A percentile compares a stretch with the other conserved stretches of the same genome.
Conservation (phyloP, 2,329 filamentous ascomycete species). For the Fusarium annulatum region DNA sequence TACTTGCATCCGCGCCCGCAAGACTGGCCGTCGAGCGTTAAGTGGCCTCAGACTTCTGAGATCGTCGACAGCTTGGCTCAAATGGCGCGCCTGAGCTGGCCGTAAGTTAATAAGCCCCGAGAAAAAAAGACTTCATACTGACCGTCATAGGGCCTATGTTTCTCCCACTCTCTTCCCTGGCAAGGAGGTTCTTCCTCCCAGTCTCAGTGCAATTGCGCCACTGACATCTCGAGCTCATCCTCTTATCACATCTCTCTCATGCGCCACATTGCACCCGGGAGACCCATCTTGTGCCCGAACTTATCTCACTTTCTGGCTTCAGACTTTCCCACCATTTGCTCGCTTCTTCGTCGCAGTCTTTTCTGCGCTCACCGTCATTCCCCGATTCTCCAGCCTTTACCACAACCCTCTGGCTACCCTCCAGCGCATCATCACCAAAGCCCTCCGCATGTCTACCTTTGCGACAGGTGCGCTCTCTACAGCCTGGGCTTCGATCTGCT, state of each 20-base stretch:
- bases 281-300: slow-evolving; percentile 90
- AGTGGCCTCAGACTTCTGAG: slow-evolving; percentile 80
- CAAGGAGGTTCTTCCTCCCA: slow-evolving; percentile 71
- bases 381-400: slow-evolving; percentile 75
- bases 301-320: slow-evolving; percentile 87
- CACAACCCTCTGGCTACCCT: slow-evolving; percentile 74
- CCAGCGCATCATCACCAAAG: slow-evolving; percentile 72
- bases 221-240: slow-evolving; percentile 89
- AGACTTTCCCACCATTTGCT: slow-evolving; percentile 81
- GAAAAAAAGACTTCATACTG: not conserved
- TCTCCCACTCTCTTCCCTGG: slow-evolving; percentile 88
- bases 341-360: slow-evolving; percentile 83
- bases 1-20: slow-evolving; percentile 81
- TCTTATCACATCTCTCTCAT: slow-evolving; percentile 85
- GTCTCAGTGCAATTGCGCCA: slow-evolving; percentile 76
- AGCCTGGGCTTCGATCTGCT: slow-evolving; percentile 88
- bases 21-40: slow-evolving; percentile 71
- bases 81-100: slow-evolving; percentile 87
- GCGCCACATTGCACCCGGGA: slow-evolving; percentile 86
- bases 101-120: slow-evolving; percentile 62
- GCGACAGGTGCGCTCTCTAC: slow-evolving; percentile 83
- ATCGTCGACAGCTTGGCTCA: slow-evolving; percentile 84
- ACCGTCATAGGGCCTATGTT: slow-evolving; percentile 70
- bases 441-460: slow-evolving; percentile 81
- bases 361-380: slow-evolving; percentile 73